phyloP scores from a whole-genome alignment of 306 rosid genomes.

The Quercus berberidifolia region DNA sequence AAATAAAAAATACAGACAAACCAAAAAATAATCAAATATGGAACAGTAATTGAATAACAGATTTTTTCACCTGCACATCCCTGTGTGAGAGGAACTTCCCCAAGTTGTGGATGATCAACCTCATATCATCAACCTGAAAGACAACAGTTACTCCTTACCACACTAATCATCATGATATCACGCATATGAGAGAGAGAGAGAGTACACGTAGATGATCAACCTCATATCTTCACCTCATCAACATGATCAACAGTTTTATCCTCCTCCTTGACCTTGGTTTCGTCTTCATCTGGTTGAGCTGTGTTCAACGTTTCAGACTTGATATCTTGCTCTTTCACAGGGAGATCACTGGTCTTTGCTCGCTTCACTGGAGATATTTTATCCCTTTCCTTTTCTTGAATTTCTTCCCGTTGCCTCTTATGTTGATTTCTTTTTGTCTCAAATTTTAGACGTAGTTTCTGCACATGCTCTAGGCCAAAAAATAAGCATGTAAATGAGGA shows the following conservation, averaged over 20 bases:
- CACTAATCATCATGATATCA: background rate
- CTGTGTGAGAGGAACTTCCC: constrained; percentile 93
- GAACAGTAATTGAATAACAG: background rate
- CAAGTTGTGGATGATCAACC: constrained; percentile 69
- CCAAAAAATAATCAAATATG: no score
- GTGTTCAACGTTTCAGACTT: constrained; percentile 34
- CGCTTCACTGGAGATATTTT: constrained; percentile 51
- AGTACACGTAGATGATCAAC: constrained; percentile 34
- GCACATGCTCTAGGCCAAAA: background rate
- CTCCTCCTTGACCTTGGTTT: constrained; percentile 33
- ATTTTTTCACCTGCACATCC: constrained; percentile 76
- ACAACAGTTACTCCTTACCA: constrained; percentile 11
- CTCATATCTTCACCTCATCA: constrained; percentile 63
- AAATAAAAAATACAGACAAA: background rate
- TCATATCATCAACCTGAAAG: constrained; percentile 92
- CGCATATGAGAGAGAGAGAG: background rate
- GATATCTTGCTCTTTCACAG: constrained; percentile 42
- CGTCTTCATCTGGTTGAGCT: constrained; percentile 40
- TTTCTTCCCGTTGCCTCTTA: constrained; percentile 80
- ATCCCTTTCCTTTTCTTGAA: constrained; percentile 36
- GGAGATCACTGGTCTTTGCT: constrained; percentile 43
- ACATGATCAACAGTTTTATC: constrained; percentile 26
- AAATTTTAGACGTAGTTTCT: constrained; percentile 75
- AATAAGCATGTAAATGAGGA: background rate
- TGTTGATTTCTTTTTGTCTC: constrained; percentile 44